phyloP scores from a whole-genome alignment of 768 basidiomycete species.

The Termitomyces sp. region DNA sequence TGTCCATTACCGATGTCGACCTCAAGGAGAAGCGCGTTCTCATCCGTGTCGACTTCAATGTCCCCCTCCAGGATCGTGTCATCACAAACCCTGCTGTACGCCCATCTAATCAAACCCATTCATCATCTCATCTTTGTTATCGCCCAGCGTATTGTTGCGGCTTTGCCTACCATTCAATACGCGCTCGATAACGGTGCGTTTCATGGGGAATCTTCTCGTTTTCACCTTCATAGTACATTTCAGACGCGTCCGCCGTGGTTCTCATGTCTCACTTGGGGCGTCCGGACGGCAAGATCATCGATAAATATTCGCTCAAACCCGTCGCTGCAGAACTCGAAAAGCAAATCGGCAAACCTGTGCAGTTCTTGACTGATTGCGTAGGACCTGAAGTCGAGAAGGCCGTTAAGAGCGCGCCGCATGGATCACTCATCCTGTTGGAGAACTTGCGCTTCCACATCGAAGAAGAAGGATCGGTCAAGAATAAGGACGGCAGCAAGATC shows the following conservation, averaged over 20 bases:
- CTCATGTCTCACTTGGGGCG: constrained; percentile 99
- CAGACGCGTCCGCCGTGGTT: constrained; percentile 77
- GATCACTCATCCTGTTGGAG: constrained; percentile 87
- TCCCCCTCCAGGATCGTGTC: constrained; percentile 83
- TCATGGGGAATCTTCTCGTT: neutral
- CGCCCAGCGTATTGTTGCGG: constrained; percentile 89
- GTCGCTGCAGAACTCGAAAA: constrained; percentile 77
- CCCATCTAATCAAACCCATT: constrained; percentile 15
- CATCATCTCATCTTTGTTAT: constrained; percentile 10
- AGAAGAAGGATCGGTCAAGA: constrained; percentile 93
- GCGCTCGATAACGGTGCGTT: constrained; percentile 74
- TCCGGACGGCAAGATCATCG: constrained; percentile 86
- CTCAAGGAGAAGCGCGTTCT: constrained; percentile 87
- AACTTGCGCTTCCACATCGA: constrained; percentile 98
- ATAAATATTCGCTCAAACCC: constrained; percentile 88
- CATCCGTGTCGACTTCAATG: constrained; percentile 95
- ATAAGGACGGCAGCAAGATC: constrained; percentile 89
- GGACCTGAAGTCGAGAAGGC: constrained; percentile 80
- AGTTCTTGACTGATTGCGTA: constrained; percentile 81
- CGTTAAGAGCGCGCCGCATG: constrained; percentile 57
- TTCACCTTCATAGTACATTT: constrained; percentile 5
- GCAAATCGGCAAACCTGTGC: constrained; percentile 67
- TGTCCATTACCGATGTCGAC: constrained; percentile 86
- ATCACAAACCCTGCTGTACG: constrained; percentile 96
- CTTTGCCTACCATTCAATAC: constrained; percentile 92